Conservation (phyloP, 2,329 filamentous ascomycete genomes). For the Lecanicillium sp. region DNA sequence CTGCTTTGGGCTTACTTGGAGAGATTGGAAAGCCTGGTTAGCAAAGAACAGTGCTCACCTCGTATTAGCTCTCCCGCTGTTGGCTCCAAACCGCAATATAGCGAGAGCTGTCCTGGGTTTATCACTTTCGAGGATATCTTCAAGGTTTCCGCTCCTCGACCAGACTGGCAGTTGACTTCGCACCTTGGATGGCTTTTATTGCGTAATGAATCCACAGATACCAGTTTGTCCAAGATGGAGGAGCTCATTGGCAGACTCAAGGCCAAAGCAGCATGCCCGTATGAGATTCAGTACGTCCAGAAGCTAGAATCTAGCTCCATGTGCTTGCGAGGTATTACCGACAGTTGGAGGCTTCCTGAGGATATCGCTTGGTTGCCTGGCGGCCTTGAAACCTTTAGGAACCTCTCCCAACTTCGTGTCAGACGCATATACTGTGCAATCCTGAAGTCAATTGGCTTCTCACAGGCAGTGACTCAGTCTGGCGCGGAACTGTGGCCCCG, state of each 20-base stretch:
- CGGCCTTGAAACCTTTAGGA: no score
- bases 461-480: neutral
- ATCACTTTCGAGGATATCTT: neutral
- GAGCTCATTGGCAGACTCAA: neutral
- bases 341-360: neutral
- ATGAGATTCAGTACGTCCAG: neutral
- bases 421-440: no score
- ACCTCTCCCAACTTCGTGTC: no score
- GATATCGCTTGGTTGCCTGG: no score
- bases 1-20: neutral
- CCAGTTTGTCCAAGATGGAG: neutral
- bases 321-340: neutral
- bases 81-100: neutral
- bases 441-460: no score
- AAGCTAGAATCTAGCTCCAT: neutral
- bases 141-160: neutral
- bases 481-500: neutral
- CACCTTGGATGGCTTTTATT: neutral
- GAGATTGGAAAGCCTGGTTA: neutral
- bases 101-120: neutral
- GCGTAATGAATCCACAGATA: neutral
- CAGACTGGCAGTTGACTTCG: neutral
- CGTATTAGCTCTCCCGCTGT: neutral
- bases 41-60: neutral
- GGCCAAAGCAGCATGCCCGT: neutral